Evolutionary conservation across 2,329 filamentous ascomycete species (phyloP), one percentile per base, ranked within the genome.

Genomic region (Fusarium proliferatum): DNA sequence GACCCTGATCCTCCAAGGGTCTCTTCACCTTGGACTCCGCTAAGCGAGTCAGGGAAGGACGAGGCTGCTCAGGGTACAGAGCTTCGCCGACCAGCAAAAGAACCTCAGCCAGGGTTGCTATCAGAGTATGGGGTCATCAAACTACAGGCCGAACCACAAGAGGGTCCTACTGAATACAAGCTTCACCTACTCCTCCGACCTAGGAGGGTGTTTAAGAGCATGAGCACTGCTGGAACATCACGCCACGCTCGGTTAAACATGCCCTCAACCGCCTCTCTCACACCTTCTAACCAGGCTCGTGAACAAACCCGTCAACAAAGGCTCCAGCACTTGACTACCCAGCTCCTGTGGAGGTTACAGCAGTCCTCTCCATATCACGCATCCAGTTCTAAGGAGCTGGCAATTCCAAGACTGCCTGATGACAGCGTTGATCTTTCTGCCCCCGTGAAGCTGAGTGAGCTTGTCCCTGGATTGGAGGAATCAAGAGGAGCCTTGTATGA

Each of bases 121-220:
- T 87, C 87, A 9, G 88, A 92, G 62, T 91, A 90, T 80, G 89
- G 88, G 3, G 89, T 96, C 51, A 92, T 91, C 49, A 94, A 92
- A 78, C 85, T 99, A 21, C 92, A 95, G 72, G 92, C 96, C 17
- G 96, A 99, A 81, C 96, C 96, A 10, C 95, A 98, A 80, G 92
- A 97, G 72, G 96, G 96, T 0, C 95, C 96, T 23, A 97, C 94
- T 1, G 96, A 99, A 83, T 99, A 99, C 84, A 99, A 99, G 82
- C 85, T 99, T 48, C 96, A 98, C 83, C 86, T 99, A 10, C 87
- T 98, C 11, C 85, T 98, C 58, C 91, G 95, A 41, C 91, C 93
- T 21, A 89, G 96, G 65, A 89, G 94, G 69, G 90, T 89, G 11
- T 97, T 95, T 81, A 88, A 87, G 41, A 89, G 87, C 38, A 92